Conservation (phyloP, 805 yeast species). For the Candida pini region DNA sequence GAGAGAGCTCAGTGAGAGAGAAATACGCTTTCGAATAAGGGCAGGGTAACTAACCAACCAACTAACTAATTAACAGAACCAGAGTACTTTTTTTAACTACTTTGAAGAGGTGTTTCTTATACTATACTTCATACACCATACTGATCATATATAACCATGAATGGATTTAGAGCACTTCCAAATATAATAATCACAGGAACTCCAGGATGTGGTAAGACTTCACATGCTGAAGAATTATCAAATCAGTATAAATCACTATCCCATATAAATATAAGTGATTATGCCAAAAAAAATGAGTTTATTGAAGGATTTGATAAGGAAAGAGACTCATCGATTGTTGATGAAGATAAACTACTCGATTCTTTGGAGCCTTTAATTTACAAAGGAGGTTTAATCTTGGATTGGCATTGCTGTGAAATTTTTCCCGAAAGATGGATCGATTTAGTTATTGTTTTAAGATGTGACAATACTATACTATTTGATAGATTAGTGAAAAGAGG, state of each 20-base stretch:
- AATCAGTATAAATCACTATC: constrained; percentile 44
- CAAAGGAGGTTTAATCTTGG: constrained; percentile 84
- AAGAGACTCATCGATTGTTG: constrained; percentile 82
- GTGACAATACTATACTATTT: constrained; percentile 64
- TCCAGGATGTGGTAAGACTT: constrained; percentile 85
- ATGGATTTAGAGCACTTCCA: constrained; percentile 35
- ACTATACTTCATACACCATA: not conserved
- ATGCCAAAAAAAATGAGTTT: constrained; percentile 72
- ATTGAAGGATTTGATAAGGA: constrained; percentile 82
- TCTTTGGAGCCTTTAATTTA: constrained; percentile 70
- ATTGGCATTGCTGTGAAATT: constrained; percentile 97
- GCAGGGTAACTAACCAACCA: too few relatives aligned
- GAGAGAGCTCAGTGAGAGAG: too few relatives aligned
- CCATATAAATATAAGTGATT: constrained; percentile 66
- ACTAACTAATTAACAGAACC: too few relatives aligned
- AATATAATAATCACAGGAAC: constrained; percentile 93
- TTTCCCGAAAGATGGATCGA: constrained; percentile 93
- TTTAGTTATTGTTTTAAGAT: constrained; percentile 80
- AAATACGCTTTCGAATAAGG: too few relatives aligned
- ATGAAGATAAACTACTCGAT: constrained; percentile 85
- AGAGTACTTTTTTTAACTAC: not conserved
- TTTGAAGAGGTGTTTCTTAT: not conserved
- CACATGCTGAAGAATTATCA: constrained; percentile 55
- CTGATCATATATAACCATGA: not conserved
- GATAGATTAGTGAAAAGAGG: constrained; percentile 74